Percentiles rank a stretch among this genome's conserved stretches.
These are phyloP conservation scores for Jaapia argillacea DNA, from an alignment of 768 basidiomycete genomes.

Conservation along the genomic window DNA sequence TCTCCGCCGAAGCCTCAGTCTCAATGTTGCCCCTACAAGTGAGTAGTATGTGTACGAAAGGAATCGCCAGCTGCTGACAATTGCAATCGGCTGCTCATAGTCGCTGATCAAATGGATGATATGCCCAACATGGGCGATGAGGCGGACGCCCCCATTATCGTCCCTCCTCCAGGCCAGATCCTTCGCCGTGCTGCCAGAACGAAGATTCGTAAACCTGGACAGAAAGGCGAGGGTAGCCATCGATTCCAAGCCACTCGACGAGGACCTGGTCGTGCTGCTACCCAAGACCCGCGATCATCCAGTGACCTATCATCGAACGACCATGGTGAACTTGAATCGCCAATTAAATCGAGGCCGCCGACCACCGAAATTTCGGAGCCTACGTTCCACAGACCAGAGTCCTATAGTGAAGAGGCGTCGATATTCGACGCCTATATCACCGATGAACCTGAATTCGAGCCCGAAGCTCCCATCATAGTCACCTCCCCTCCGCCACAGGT, in stretches of 20 bases:
- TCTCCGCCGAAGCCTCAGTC: constrained; percentile 77
- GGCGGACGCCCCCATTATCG: constrained; percentile 84
- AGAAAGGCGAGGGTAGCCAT: constrained; percentile 75
- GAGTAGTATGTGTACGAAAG: constrained; percentile 22
- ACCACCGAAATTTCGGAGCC: constrained; percentile 37
- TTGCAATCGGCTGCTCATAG: no score
- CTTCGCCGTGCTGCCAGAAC: constrained; percentile 89
- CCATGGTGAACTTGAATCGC: constrained; percentile 43
- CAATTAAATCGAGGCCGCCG: constrained; percentile 25
- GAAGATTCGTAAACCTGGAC: constrained; percentile 82
- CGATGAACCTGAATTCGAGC: constrained; percentile 15
- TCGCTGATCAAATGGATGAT: constrained; percentile 58
- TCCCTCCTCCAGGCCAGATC: constrained; percentile 81
- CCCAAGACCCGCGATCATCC: constrained; percentile 45
- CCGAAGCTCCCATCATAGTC: constrained; percentile 2
- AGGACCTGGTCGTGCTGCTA: constrained; percentile 26
- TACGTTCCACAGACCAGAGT: constrained; percentile 43
- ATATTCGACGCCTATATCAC: constrained; percentile 2
- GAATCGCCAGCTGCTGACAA: constrained; percentile 9
- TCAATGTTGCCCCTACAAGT: constrained; percentile 83
- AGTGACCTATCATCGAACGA: constrained; percentile 68
- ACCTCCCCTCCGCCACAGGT: constrained; percentile 10
- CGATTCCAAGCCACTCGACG: constrained; percentile 50
- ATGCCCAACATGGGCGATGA: constrained; percentile 66
- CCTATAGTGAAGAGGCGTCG: constrained; percentile 47